Evolutionary conservation across 2,329 filamentous ascomycete genomes (phyloP).

Genomic region (Cladosporium sp.): DNA sequence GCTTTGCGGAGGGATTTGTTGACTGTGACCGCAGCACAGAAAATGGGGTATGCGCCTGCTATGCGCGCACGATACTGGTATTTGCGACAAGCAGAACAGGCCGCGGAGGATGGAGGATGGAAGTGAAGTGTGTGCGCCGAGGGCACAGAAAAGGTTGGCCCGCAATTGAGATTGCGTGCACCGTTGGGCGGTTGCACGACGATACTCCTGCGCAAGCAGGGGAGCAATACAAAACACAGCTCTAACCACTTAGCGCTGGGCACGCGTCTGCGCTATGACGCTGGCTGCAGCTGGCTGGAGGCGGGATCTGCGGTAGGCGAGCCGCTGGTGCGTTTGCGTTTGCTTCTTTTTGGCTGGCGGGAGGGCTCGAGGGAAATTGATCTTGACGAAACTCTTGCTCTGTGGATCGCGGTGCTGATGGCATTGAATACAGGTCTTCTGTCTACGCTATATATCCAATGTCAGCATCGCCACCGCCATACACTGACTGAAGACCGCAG

Average conservation of each 20-base stretch:
- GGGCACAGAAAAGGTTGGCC: neutral
- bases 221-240: conserved; percentile 3
- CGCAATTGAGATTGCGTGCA: neutral
- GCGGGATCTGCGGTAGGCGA: conserved; percentile 5
- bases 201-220: neutral
- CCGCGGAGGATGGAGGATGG: neutral
- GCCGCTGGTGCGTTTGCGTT: neutral
- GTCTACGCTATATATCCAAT: neutral
- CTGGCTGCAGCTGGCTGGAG: neutral
- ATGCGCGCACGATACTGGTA: neutral
- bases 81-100: neutral
- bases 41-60: neutral
- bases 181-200: neutral
- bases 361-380: too few species aligned
- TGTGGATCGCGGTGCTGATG: too few species aligned
- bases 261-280: neutral
- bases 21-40: neutral
- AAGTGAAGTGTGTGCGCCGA: neutral
- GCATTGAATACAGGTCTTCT: too few species aligned
- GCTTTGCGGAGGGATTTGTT: neutral
- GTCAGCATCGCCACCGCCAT: neutral
- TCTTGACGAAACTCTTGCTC: too few species aligned
- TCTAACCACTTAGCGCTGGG: neutral
- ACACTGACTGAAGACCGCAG: neutral
- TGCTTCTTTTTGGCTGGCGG: too few species aligned